Conservation (phyloP, 208 protist genomes). For the Leishmania amazonensis region DNA sequence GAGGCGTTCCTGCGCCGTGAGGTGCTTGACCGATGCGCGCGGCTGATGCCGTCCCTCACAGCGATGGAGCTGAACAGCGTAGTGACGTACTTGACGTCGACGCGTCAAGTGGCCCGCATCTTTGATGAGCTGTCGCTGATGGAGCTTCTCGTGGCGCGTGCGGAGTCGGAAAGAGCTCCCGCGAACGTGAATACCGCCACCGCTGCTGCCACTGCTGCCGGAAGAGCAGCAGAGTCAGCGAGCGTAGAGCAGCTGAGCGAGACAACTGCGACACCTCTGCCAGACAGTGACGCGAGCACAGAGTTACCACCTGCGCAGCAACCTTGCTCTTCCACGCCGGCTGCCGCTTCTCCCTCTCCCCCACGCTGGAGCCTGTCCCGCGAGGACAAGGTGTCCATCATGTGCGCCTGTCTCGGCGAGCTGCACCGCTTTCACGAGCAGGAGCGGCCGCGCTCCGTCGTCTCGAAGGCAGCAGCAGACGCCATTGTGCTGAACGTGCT, state of each 20-base stretch:
- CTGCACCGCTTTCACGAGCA: slow-evolving; percentile 58
- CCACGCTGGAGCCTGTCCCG: slow-evolving; percentile 19
- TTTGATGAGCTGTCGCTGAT: slow-evolving; percentile 61
- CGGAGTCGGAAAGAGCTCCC: background rate
- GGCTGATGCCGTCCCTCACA: slow-evolving; percentile 52
- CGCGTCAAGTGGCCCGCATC: slow-evolving; percentile 46
- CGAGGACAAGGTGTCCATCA: slow-evolving; percentile 65
- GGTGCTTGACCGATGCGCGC: slow-evolving; percentile 65
- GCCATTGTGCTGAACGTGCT: slow-evolving; percentile 80
- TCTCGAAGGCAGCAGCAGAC: slow-evolving; percentile 50
- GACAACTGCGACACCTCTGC: background rate
- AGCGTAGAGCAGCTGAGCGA: background rate
- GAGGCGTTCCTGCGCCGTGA: slow-evolving; percentile 50
- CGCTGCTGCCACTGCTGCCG: background rate
- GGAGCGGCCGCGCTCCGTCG: slow-evolving; percentile 59
- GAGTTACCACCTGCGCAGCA: background rate
- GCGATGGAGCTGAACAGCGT: slow-evolving; percentile 50
- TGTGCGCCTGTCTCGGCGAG: slow-evolving; percentile 70
- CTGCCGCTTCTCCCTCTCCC: background rate
- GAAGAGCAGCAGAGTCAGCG: background rate
- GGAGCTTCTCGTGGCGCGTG: slow-evolving; percentile 27
- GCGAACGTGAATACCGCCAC: background rate
- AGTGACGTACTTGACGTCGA: slow-evolving; percentile 51
- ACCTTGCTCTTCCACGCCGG: background rate
- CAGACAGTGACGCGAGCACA: background rate